Base-by-base conservation (phyloP, 2,329 filamentous ascomycete species). In the Pestalotiopsis sp. region DNA sequence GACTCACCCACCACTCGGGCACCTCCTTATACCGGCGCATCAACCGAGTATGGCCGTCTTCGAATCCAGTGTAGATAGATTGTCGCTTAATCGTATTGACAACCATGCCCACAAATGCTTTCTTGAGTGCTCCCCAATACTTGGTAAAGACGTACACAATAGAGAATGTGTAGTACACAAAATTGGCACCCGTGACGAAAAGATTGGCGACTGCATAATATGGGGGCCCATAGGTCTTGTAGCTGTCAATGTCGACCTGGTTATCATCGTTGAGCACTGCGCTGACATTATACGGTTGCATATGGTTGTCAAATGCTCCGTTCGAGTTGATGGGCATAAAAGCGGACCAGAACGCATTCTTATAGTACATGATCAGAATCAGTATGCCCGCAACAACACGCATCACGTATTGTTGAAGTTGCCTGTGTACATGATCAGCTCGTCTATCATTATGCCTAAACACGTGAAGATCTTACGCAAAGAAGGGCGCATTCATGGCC, bases 1-100 rank as follows among this genome's bases (percentile, higher is more conserved):
- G 45, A 49, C 62, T 65, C 31, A 65, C 62, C 83, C 83, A 85
- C 83, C 83, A 85, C 23, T 80, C 65, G 0, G 84, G 84, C 1
- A 80, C 81, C 7, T 80, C 72, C 68, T 80, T 79, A 72, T 83
- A 86, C 14, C 79, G 80, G 6, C 75, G 69, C 83, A 86, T 85
- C 45, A 85, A 76, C 20, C 80, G 77, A 23, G 71, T 75, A 67
- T 82, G 80, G 6, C 83, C 71, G 66, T 83, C 82, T 58, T 82
- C 80, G 79, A 72, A 83, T 80, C 4, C 86, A 70, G 67, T 69
- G 66, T 71, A 72, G 20, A 70, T 58, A 4, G 60, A 65, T 20
- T 65, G 67, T 1, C 63, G 61, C 41, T 66, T 68, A 20, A 64
- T 65, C 5, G 69, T 71, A 3, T 62, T 62, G 38, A 66, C 52